These are phyloP conservation scores for Irpex sp. DNA, from an alignment of 1,284 basidiomycete genomes.

Conservation along the genomic window DNA sequence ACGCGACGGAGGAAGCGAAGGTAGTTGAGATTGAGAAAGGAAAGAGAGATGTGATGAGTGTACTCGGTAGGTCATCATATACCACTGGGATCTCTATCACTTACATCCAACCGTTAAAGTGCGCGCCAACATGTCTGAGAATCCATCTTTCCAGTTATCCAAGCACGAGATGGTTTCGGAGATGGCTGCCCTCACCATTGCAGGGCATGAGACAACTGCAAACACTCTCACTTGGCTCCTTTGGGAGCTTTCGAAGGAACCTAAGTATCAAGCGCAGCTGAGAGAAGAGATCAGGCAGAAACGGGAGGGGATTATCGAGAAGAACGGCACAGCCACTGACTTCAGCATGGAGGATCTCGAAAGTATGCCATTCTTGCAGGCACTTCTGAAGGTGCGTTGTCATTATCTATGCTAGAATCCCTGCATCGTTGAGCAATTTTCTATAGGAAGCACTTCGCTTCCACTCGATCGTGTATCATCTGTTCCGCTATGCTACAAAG, in stretches of 20 bases:
- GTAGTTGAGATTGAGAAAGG: conserved; percentile 15
- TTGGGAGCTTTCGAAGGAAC: conserved; percentile 24
- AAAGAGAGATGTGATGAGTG: conserved; percentile 25
- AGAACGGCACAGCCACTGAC: conserved; percentile 20
- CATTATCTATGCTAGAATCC: conserved; percentile 12
- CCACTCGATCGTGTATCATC: conserved; percentile 10
- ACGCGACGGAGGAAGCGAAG: conserved; percentile 4
- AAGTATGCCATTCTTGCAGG: conserved; percentile 20
- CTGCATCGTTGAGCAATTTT: conserved; percentile 24
- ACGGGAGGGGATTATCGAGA: conserved; percentile 16
- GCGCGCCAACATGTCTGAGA: conserved; percentile 21
- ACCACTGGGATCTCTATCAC: not conserved
- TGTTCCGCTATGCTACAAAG: conserved; percentile 4
- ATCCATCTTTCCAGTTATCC: conserved; percentile 18
- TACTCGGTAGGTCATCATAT: conserved; percentile 15
- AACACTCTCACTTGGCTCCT: conserved; percentile 22
- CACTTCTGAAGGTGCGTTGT: conserved; percentile 15
- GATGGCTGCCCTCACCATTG: conserved; percentile 10
- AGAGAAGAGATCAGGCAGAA: conserved; percentile 21
- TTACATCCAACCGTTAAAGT: conserved; percentile 5
- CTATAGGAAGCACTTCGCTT: conserved; percentile 26
- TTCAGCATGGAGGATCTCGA: conserved; percentile 29
- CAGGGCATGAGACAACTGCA: conserved; percentile 27
- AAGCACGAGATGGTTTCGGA: conserved; percentile 13
- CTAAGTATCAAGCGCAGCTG: conserved; percentile 21